phyloP scores from a whole-genome alignment of 306 rosid species.

The Amphicarpaea edgeworthii region DNA sequence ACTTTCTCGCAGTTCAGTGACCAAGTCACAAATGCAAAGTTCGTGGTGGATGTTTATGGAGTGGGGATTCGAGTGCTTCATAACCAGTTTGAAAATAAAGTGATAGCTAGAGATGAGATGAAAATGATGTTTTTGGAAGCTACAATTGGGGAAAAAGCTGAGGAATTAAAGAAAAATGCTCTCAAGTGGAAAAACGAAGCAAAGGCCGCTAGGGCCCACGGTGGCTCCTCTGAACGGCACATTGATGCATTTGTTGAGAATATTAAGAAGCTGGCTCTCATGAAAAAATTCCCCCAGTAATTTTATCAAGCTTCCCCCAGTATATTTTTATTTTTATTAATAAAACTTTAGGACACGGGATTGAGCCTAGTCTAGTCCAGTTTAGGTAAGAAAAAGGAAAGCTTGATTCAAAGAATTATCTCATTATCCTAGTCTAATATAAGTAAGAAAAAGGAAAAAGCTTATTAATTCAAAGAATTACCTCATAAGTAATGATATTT shows the following conservation, averaged over 20 bases:
- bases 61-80: background rate
- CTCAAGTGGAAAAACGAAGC: slow-evolving; percentile 38
- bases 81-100: background rate
- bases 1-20: background rate
- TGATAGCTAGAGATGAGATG: background rate
- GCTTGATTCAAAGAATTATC: no score
- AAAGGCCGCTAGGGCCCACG: slow-evolving; percentile 52
- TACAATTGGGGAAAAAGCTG: background rate
- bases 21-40: background rate
- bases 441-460: no score
- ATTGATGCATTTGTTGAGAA: slow-evolving; percentile 53
- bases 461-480: no score
- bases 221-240: slow-evolving; percentile 59
- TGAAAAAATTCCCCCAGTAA: background rate
- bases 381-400: no score
- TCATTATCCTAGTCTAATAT: no score
- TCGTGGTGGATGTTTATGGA: background rate
- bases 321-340: no score
- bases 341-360: no score
- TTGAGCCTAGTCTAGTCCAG: no score
- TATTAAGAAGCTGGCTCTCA: background rate
- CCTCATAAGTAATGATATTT: no score
- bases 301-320: no score
- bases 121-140: background rate
- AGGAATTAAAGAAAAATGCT: background rate